phyloP scores from a whole-genome alignment of 179 eudicot genomes.

The Spinacia oleracea region DNA sequence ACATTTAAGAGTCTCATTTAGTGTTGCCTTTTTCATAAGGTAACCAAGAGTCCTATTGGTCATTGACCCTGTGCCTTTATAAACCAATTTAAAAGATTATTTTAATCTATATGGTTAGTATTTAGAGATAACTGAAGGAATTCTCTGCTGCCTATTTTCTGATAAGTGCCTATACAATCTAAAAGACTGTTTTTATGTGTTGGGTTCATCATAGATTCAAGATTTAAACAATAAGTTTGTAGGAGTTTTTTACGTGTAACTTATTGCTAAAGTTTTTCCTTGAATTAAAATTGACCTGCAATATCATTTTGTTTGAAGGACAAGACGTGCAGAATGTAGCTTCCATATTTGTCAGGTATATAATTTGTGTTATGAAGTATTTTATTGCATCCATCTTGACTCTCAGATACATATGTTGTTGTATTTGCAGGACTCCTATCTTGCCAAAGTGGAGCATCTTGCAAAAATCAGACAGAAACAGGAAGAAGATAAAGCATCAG shows the following conservation, averaged over 20 bases:
- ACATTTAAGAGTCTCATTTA: constrained; percentile 13
- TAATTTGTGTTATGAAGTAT: constrained; percentile 6
- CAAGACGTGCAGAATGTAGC: constrained; percentile 10
- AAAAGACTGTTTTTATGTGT: background rate
- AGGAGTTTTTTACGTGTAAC: background rate
- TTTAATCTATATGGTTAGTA: background rate
- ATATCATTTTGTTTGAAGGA: constrained; percentile 9
- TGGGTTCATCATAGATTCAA: background rate
- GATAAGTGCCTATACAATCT: background rate
- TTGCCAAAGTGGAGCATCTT: constrained; percentile 57
- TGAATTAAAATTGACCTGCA: background rate
- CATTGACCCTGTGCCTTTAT: background rate
- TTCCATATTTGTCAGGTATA: constrained; percentile 7
- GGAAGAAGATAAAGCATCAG: constrained; percentile 70
- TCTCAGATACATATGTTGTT: constrained; percentile 4
- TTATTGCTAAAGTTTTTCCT: constrained; percentile 4
- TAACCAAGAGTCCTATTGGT: background rate
- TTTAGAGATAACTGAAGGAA: background rate
- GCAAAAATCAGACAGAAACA: constrained; percentile 65
- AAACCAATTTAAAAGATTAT: background rate
- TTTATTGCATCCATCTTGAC: constrained; percentile 3
- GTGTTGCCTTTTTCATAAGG: background rate
- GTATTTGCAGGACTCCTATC: constrained; percentile 50
- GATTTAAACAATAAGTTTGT: background rate
- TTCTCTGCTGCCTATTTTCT: background rate